These are phyloP conservation scores for Komagataella pastoris DNA, from an alignment of 805 yeast species.

Conservation along the genomic window DNA sequence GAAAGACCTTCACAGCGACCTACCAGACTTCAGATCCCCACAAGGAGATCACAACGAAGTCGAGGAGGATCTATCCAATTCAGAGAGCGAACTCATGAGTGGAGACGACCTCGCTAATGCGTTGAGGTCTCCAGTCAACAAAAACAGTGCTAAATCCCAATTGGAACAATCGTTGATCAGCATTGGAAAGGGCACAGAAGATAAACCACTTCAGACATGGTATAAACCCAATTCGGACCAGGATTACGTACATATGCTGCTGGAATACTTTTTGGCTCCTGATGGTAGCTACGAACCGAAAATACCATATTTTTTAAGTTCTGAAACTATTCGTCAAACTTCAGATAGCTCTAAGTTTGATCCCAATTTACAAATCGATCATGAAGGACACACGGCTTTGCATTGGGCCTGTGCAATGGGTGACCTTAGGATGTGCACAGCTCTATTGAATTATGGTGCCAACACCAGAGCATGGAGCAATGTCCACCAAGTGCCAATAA, in stretches of 20 bases:
- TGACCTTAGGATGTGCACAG: slow-evolving; percentile 60
- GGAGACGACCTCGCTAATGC: slow-evolving; percentile 37
- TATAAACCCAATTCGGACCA: slow-evolving; percentile 14
- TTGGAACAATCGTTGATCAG: slow-evolving; percentile 1
- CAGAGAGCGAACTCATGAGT: slow-evolving; percentile 41
- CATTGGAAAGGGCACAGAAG: background rate
- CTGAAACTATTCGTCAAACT: slow-evolving; percentile 27
- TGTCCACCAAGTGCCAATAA: slow-evolving; percentile 77
- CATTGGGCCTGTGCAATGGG: slow-evolving; percentile 99
- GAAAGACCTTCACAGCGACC: slow-evolving; percentile 7
- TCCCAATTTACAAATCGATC: slow-evolving; percentile 74
- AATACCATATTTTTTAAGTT: slow-evolving; percentile 52
- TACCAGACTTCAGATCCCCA: background rate
- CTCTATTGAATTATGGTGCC: slow-evolving; percentile 67
- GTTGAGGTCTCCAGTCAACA: slow-evolving; percentile 9
- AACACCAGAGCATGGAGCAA: slow-evolving; percentile 44
- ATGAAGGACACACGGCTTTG: slow-evolving; percentile 86
- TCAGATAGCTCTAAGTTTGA: slow-evolving; percentile 33
- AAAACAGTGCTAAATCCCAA: background rate
- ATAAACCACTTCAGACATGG: background rate
- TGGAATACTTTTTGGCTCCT: slow-evolving; percentile 41
- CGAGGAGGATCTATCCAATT: slow-evolving; percentile 22
- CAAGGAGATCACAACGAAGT: slow-evolving; percentile 6
- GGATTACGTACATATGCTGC: slow-evolving; percentile 29
- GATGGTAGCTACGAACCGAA: slow-evolving; percentile 26